Conservation (phyloP, 768 basidiomycete species). For the Tricholoma sp. region DNA sequence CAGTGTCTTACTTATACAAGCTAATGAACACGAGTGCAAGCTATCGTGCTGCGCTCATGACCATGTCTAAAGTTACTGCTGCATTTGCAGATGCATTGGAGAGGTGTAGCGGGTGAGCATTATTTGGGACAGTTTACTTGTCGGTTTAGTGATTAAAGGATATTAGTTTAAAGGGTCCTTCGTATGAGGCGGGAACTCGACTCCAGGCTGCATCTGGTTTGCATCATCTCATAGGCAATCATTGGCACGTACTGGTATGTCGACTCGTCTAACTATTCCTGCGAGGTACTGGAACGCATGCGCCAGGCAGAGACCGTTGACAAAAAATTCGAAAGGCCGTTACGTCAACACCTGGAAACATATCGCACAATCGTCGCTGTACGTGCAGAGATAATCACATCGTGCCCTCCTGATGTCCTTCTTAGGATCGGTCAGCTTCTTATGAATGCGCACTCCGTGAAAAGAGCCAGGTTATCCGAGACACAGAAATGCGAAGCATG, state of each 20-base stretch:
- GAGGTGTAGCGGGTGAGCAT: constrained; percentile 69
- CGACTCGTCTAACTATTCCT: background rate
- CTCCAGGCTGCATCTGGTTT: constrained; percentile 84
- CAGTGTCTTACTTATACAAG: constrained; percentile 19
- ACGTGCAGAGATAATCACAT: constrained; percentile 9
- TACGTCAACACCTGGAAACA: constrained; percentile 77
- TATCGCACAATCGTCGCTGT: constrained; percentile 75
- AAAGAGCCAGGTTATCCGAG: constrained; percentile 78
- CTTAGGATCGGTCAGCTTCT: constrained; percentile 74
- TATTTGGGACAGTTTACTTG: background rate
- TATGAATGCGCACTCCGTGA: constrained; percentile 82
- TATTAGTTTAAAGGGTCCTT: constrained; percentile 67
- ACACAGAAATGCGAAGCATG: constrained; percentile 82
- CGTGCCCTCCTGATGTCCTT: background rate
- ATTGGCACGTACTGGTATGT: constrained; percentile 85
- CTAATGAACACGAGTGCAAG: constrained; percentile 69
- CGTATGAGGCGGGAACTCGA: constrained; percentile 75
- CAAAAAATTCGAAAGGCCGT: constrained; percentile 83
- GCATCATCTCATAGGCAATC: constrained; percentile 88
- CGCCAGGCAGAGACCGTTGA: constrained; percentile 77
- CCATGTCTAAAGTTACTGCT: constrained; percentile 79
- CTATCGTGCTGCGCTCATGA: constrained; percentile 77
- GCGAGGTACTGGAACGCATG: constrained; percentile 3
- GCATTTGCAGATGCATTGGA: constrained; percentile 85
- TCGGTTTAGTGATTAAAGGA: constrained; percentile 2